A percentile compares a stretch with the other conserved stretches of the same genome.
phyloP scores from a whole-genome alignment of 1,284 basidiomycete species.

The Microbotryum saponariae region DNA sequence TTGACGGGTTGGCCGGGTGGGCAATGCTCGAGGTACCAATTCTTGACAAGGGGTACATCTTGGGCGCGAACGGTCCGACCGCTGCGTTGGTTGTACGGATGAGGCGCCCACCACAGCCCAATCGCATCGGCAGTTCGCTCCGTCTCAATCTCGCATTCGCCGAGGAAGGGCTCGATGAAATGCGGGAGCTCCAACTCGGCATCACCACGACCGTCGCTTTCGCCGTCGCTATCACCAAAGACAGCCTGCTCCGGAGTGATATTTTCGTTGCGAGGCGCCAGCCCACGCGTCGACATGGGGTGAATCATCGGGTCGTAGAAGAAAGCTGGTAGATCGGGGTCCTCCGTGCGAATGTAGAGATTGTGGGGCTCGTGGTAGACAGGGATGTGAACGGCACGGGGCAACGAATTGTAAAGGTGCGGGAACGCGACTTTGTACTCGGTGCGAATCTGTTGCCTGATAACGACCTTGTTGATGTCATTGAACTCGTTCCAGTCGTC shows the following conservation, averaged over 20 bases:
- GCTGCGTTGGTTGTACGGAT: conserved; percentile 87
- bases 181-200: conserved; percentile 85
- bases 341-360: conserved; percentile 97
- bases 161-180: conserved; percentile 72
- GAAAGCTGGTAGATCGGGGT: conserved; percentile 98
- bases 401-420: conserved; percentile 96
- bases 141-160: conserved; percentile 71
- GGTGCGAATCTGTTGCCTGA: conserved; percentile 95
- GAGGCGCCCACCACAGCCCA: conserved; percentile 96
- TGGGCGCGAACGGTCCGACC: conserved; percentile 89
- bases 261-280: conserved; percentile 70
- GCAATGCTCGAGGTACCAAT: conserved; percentile 92
- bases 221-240: conserved; percentile 72
- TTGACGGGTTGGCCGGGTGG: conserved; percentile 94
- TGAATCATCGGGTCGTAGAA: conserved; percentile 95
- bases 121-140: conserved; percentile 94
- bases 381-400: conserved; percentile 86
- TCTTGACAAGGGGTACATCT: conserved; percentile 91
- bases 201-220: conserved; percentile 51
- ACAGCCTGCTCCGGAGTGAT: conserved; percentile 84
- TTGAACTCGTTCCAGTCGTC: conserved; percentile 99
- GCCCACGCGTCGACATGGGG: conserved; percentile 80
- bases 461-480: conserved; percentile 99
- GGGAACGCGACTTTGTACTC: conserved; percentile 99
- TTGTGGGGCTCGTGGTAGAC: conserved; percentile 93